Conservation (phyloP, 1,139 yeast genomes). For the Suhomyces bolitotheri region DNA sequence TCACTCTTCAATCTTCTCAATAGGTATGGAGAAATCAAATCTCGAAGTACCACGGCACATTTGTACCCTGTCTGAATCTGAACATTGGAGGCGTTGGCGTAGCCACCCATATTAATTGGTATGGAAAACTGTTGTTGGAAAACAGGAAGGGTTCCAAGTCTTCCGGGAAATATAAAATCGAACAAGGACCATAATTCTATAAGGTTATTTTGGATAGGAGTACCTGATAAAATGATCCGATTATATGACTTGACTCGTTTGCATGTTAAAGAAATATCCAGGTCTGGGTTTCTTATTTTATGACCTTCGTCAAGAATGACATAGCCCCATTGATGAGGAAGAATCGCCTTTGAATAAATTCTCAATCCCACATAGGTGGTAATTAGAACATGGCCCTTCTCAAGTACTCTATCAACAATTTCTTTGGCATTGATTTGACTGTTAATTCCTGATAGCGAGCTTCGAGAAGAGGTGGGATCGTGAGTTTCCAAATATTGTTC, state of each 20-base stretch:
- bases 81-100: constrained; percentile 93
- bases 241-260: constrained; percentile 81
- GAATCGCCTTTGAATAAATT: constrained; percentile 66
- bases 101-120: constrained; percentile 97
- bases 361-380: constrained; percentile 92
- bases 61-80: constrained; percentile 97
- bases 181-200: constrained; percentile 92
- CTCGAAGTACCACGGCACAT: constrained; percentile 89
- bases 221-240: constrained; percentile 86
- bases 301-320: constrained; percentile 95
- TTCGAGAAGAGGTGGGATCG: constrained; percentile 35
- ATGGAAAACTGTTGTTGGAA: constrained; percentile 89
- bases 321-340: constrained; percentile 84
- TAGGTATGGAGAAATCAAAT: constrained; percentile 85
- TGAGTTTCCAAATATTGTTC: constrained; percentile 51
- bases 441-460: constrained; percentile 25
- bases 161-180: constrained; percentile 93
- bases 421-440: constrained; percentile 45
- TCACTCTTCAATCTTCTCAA: constrained; percentile 86
- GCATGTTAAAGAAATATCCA: constrained; percentile 81
- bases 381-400: constrained; percentile 76
- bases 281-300: constrained; percentile 91
- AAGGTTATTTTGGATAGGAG: constrained; percentile 93
- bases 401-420: constrained; percentile 51
- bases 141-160: constrained; percentile 91